Percentiles rank a stretch among this genome's conserved stretches.
Evolutionary conservation across 2,329 filamentous ascomycete genomes (phyloP).

Genomic region (Dryadomyces quercus-mongolicae): DNA sequence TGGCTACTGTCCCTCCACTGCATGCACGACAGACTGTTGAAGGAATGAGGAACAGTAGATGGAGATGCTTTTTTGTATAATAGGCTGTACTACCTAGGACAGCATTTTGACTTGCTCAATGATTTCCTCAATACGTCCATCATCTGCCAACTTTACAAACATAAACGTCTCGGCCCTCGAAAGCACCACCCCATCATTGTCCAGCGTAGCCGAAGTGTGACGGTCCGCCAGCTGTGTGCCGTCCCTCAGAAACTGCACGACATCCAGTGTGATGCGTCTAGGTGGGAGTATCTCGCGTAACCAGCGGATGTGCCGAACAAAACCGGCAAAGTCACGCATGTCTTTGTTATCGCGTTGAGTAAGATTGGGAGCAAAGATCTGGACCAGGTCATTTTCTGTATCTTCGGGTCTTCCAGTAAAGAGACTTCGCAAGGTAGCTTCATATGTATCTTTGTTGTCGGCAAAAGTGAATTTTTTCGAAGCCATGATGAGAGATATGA

Average conservation of each 20-base stretch:
- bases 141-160: constrained; percentile 6
- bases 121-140: constrained; percentile 7
- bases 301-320: constrained; percentile 8
- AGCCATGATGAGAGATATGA: background rate
- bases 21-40: too few relatives aligned
- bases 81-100: too few relatives aligned
- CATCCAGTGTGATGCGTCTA: background rate
- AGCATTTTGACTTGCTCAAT: constrained; percentile 2
- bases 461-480: background rate
- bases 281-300: constrained; percentile 5
- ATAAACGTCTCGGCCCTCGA: constrained; percentile 5
- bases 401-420: constrained; percentile 7
- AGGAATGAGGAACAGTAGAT: too few relatives aligned
- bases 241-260: constrained; percentile 3
- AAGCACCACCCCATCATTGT: constrained; percentile 1
- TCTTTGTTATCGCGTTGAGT: background rate
- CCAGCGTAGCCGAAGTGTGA: constrained; percentile 1
- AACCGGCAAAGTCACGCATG: constrained; percentile 1
- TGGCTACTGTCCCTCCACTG: too few relatives aligned
- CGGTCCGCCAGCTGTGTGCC: constrained; percentile 6
- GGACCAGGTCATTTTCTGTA: constrained; percentile 5
- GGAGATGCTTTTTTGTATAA: too few relatives aligned
- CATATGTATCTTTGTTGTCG: constrained; percentile 7
- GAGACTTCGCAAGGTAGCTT: constrained; percentile 5
- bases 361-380: constrained; percentile 3